Conservation (phyloP, 108 stramenopile genomes). For the Nitzschia putrida region DNA sequence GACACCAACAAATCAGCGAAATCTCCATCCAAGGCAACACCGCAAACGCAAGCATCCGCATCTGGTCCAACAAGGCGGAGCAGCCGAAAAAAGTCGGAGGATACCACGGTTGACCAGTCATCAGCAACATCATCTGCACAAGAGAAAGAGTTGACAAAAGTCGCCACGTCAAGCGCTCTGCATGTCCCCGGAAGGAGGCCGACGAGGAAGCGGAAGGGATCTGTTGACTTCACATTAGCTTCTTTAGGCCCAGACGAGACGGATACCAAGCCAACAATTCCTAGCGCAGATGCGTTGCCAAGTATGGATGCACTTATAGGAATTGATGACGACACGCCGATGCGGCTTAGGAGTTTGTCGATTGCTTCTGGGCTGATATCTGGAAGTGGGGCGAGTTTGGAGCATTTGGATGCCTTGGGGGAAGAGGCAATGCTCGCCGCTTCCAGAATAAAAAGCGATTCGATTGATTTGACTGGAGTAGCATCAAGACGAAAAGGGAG, state of each 20-base stretch:
- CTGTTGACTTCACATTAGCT: constrained; percentile 33
- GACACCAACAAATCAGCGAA: constrained; percentile 2
- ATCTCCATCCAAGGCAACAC: background rate
- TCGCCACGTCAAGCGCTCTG: constrained; percentile 3
- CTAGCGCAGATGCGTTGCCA: constrained; percentile 13
- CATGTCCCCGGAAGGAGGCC: constrained; percentile 26
- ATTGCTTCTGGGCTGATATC: background rate
- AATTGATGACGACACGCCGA: background rate
- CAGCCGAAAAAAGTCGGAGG: background rate
- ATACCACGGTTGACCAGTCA: background rate
- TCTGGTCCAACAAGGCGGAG: background rate
- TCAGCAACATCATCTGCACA: constrained; percentile 1
- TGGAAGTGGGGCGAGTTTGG: constrained; percentile 30
- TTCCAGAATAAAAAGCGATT: constrained; percentile 23
- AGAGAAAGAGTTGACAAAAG: background rate
- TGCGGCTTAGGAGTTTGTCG: background rate
- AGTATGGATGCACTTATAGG: constrained; percentile 1
- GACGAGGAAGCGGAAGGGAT: constrained; percentile 39
- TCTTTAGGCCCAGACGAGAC: constrained; percentile 15
- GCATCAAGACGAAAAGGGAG: constrained; percentile 9
- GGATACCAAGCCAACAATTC: constrained; percentile 13
- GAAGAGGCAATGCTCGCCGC: constrained; percentile 30
- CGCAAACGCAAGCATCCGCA: background rate
- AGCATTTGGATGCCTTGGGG: constrained; percentile 53
- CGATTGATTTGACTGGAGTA: background rate